Evolutionary conservation across 2,329 filamentous ascomycete species (phyloP), one percentile per base, ranked within the genome.

Genomic region (Chrysosporium keratinophilum): DNA sequence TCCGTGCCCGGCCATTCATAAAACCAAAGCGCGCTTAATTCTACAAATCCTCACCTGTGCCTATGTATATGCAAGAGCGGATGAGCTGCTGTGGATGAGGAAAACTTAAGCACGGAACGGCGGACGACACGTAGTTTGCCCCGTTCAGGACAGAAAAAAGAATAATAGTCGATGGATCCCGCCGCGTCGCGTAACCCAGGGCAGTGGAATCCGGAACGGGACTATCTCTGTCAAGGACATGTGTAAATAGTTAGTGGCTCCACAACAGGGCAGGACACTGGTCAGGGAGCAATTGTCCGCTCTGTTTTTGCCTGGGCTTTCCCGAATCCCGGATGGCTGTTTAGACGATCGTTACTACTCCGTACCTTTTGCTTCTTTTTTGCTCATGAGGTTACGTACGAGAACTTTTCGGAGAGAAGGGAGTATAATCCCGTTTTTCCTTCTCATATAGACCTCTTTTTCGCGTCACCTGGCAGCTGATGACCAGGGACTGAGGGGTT

Each of bases 131-230:
- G 23, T 28, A 28, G 23, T 28, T 28, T 28, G 23, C 23, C 23
- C 23, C 23, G 23, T 28, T 28, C 23, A 7, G 23, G 23, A 28
- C 23, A 28, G 23, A 28, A 28, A 28, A 28, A 28, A 28, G 23
- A 28, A 28, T 28, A 3, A 28, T 28, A 28, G 23, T 28, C 23
- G 23, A 28, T 28, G 20, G 44, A 34, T 34, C 28, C 31, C 31
- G 33, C 45, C 45, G 23, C 12, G 39, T 11, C 42, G 42, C 42
- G 42, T 37, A 49, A 50, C 47, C 47, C 47, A 42, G 15, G 19
- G 23, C 47, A 50, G 47, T 50, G 47, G 47, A 12, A 35, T 48
- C 34, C 45, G 45, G 45, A 48, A 48, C 45, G 31, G 45, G 31
- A 37, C 45, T 20, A 37, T 3, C 23, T 28, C 23, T 28, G 23